These are phyloP conservation scores for Liriodendron chinense DNA, from an alignment of 164 flowering plant genomes.

Conservation along the genomic window DNA sequence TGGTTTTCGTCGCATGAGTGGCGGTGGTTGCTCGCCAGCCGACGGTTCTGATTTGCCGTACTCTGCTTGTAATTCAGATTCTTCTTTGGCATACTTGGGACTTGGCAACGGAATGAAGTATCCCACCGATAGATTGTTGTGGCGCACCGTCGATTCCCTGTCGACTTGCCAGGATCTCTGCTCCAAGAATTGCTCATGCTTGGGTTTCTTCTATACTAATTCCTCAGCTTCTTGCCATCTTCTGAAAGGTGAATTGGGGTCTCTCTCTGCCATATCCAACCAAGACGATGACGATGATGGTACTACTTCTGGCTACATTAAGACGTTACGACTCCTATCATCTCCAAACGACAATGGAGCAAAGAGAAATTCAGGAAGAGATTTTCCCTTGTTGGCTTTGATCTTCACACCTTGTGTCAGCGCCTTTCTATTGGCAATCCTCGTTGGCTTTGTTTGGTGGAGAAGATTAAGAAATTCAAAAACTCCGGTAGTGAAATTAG, in stretches of 20 bases:
- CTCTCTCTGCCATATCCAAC: slow-evolving; percentile 34
- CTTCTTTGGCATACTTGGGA: slow-evolving; percentile 31
- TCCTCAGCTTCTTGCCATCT: slow-evolving; percentile 63
- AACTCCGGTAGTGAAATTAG: slow-evolving; percentile 26
- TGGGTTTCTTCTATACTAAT: slow-evolving; percentile 61
- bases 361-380: background rate
- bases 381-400: slow-evolving; percentile 48
- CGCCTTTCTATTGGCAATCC: slow-evolving; percentile 29
- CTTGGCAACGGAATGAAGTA: slow-evolving; percentile 51
- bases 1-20: slow-evolving; percentile 25
- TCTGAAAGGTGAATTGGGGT: slow-evolving; percentile 52
- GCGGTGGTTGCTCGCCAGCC: slow-evolving; percentile 42
- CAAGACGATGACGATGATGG: slow-evolving; percentile 9
- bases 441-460: slow-evolving; percentile 41
- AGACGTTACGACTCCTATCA: slow-evolving; percentile 20
- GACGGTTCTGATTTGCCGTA: slow-evolving; percentile 35
- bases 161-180: slow-evolving; percentile 57
- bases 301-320: slow-evolving; percentile 47
- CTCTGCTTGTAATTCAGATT: slow-evolving; percentile 31
- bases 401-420: slow-evolving; percentile 61
- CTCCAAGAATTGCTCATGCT: slow-evolving; percentile 62
- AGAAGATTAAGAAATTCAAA: slow-evolving; percentile 27
- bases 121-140: slow-evolving; percentile 39
- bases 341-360: background rate
- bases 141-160: slow-evolving; percentile 32